These are phyloP conservation scores for Fraxinus cuspidata DNA, from an alignment of 257 asterid genomes.

Conservation along the genomic window DNA sequence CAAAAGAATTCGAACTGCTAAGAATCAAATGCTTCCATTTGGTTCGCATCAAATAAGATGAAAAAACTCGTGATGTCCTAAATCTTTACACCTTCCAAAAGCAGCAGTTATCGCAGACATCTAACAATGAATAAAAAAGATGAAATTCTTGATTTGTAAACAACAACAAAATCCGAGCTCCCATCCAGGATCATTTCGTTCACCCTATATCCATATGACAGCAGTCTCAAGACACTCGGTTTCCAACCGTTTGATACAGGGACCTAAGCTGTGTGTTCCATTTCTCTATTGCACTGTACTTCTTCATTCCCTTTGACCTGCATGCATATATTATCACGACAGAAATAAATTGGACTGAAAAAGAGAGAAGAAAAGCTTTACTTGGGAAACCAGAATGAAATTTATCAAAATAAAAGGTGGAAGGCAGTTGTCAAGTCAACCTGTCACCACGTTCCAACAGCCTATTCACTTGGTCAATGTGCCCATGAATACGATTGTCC, in stretches of 20 bases:
- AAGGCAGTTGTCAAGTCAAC: slow-evolving; percentile 35
- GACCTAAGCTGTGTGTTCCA: slow-evolving; percentile 94
- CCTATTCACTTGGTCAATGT: slow-evolving; percentile 94
- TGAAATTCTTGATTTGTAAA: slow-evolving; percentile 2
- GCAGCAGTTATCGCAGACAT: slow-evolving; percentile 5
- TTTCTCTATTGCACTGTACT: slow-evolving; percentile 85
- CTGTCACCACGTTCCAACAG: slow-evolving; percentile 97
- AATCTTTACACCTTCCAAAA: slow-evolving; percentile 17
- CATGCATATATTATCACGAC: background rate
- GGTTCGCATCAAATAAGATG: background rate
- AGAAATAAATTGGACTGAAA: background rate
- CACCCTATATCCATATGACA: slow-evolving; percentile 5
- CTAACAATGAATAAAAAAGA: background rate
- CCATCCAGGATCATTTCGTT: slow-evolving; percentile 21
- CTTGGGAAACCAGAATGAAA: background rate
- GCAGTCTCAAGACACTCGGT: slow-evolving; percentile 62
- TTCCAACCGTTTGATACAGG: slow-evolving; percentile 72
- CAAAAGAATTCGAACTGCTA: background rate
- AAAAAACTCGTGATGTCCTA: background rate
- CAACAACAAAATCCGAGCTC: slow-evolving; percentile 10
- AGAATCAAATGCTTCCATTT: background rate
- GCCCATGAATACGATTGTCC: slow-evolving; percentile 87
- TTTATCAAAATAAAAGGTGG: background rate
- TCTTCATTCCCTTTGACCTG: slow-evolving; percentile 95
- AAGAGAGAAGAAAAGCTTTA: background rate